Base-by-base conservation (phyloP, 495 filamentous ascomycete species). In the Aspergillus sparsus region DNA sequence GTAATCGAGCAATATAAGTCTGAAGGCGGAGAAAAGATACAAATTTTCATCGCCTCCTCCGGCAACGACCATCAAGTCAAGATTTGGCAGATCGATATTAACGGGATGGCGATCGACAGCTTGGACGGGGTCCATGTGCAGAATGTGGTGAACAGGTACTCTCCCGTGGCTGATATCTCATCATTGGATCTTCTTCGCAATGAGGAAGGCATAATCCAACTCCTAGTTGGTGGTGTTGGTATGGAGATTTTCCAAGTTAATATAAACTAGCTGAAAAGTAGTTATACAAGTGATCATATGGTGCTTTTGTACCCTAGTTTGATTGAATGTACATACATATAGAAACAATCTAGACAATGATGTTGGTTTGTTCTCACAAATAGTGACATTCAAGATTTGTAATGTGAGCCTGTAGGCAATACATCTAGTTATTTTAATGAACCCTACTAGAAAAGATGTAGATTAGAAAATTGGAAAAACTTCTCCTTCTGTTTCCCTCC, bases 61-160 rank as follows among this genome's bases (percentile, higher is more conserved):
- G 86, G 91, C 31, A 92, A 89, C 57, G 94, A 97, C 67, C 92
- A 97, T 74, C 80, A 86, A 18, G 67, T 97, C 55, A 91, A 89
- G 66, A 62, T 88, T 3, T 97, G 93, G 93, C 67, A 63, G 1
- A 62, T 87, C 16, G 56, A 54, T 0, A 63, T 83, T 33, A 73
- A 82, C 52, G 60, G 75, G 6, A 57, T 35, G 10, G 16, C 16
- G n/a, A 49, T 60, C 35, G 32, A 55, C 6, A 73, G 63, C 10
- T 68, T 72, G 32, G 68, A 80, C 3, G 68, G 60, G 6, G 74
- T 89, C 6, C 66, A 66, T 47, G 59, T 85, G 45, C 33, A 81
- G 8, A 74, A 74, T 7, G n/a, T 70, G 35, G 35, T 69, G 6
- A 80, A 87, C 58, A 68, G 71, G 42, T 87, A 83, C 55, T 89